Evolutionary conservation across 2,329 filamentous ascomycete genomes (phyloP), one percentile per base, ranked within the genome.

Genomic region (Amesomyces nigricolor): DNA sequence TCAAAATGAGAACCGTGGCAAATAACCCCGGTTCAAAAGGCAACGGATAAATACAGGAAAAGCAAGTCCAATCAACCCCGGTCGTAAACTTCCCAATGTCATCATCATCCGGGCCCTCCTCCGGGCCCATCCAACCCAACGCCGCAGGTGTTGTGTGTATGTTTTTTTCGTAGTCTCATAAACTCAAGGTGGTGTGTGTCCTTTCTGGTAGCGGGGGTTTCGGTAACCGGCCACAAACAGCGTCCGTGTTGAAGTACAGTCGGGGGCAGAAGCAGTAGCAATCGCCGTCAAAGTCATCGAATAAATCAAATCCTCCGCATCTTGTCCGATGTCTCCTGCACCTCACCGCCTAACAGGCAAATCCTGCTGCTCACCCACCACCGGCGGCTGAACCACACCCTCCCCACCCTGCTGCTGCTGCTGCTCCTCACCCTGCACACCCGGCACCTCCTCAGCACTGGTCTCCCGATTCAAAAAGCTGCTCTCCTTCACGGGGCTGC

Each of bases 401-500:
- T 50, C 32, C 13, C 47, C 6, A n/a, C 51, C 14, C 19, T 49
- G 37, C 32, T 46, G 48, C 10, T 66, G 61, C 54, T 51, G 35
- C 29, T 53, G 46, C 17, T 53, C 51, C 8, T 47, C 51, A 14
- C 39, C 22, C 22, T 26, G 22, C 22, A 26, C 51, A 19, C 51
- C 53, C 53, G 14, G 51, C 57, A 19, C 56, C 51, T 83, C 76
- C 55, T 88, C 84, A 51, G 73, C 82, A 68, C 85, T 95, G 6
- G 88, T 90, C 73, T 91, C 88, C 61, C 88, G 82, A 70, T 95
- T 85, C 68, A 96, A 76, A 70, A 89, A 90, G 74, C 88, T 95
- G 71, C 83, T 85, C 76, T 96, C 92, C 76, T 96, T 96, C 65
- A 94, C 83, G 1, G 92, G 91, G 70, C 88, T 94, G 60, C 88